Evolutionary conservation across 495 filamentous ascomycete genomes (phyloP).

Genomic region (Penicillium coprophilum): DNA sequence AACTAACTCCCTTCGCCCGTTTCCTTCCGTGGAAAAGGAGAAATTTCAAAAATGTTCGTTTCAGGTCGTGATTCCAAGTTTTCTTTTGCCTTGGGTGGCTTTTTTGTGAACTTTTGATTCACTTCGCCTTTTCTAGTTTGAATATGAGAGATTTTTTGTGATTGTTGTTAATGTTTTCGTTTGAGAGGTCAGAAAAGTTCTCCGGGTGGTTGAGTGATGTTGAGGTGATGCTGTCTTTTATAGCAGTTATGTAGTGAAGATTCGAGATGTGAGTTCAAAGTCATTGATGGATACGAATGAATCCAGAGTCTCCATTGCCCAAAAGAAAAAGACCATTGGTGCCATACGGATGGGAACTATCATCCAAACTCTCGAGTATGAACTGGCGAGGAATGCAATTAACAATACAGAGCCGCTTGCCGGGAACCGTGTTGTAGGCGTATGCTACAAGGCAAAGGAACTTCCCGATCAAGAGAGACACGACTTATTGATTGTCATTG

Average conservation of each 20-base stretch:
- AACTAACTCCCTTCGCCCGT: conserved; percentile 6
- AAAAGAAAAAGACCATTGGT: background rate
- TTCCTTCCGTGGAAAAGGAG: background rate
- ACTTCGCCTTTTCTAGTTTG: conserved; percentile 5
- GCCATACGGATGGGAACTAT: background rate
- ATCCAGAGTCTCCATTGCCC: background rate
- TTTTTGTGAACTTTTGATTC: background rate
- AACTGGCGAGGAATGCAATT: background rate
- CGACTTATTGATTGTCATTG: conserved; percentile 24
- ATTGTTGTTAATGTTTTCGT: background rate
- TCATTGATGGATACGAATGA: background rate
- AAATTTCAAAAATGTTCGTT: conserved; percentile 12
- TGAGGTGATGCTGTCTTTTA: background rate
- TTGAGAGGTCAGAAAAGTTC: background rate
- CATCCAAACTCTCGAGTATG: background rate
- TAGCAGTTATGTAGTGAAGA: background rate
- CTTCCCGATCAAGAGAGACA: background rate
- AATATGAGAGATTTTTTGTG: background rate
- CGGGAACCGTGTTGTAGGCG: background rate
- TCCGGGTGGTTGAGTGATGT: background rate
- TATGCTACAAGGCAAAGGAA: background rate
- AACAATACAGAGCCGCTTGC: background rate
- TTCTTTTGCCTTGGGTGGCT: background rate
- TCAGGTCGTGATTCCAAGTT: conserved; percentile 4
- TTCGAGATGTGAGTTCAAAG: background rate